Conservation (phyloP, 2,329 filamentous ascomycete genomes). For the Sporothrix dimorphospora region DNA sequence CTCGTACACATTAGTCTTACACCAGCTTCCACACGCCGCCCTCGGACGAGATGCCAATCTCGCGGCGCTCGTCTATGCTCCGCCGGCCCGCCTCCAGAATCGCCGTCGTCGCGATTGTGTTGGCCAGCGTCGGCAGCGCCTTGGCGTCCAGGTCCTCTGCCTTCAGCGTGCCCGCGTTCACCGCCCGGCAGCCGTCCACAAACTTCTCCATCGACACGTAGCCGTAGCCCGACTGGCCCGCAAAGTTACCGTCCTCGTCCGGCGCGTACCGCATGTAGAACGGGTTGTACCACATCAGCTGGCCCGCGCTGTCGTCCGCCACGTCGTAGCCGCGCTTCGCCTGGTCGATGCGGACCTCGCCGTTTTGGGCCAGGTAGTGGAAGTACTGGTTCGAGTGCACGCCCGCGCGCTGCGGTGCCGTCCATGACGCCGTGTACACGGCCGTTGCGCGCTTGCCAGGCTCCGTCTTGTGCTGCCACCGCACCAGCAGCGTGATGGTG, state of each 20-base stretch:
- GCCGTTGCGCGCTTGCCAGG: constrained; percentile 75
- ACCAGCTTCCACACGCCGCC: constrained; percentile 69
- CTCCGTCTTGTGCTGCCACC: constrained; percentile 77
- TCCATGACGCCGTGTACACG: constrained; percentile 94
- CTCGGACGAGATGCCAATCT: constrained; percentile 72
- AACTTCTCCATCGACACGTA: constrained; percentile 97
- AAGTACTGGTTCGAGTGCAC: constrained; percentile 98
- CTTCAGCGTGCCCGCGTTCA: constrained; percentile 74
- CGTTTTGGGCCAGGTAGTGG: constrained; percentile 84
- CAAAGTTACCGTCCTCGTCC: constrained; percentile 93
- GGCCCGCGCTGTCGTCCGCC: constrained; percentile 73
- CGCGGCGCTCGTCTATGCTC: constrained; percentile 80
- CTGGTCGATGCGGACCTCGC: constrained; percentile 89
- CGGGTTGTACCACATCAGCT: constrained; percentile 86
- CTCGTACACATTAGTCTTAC: constrained; percentile 37
- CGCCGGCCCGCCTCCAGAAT: constrained; percentile 85
- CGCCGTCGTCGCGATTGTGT: constrained; percentile 89
- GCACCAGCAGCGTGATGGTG: constrained; percentile 87
- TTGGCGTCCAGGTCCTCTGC: constrained; percentile 78
- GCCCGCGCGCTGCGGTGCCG: constrained; percentile 85
- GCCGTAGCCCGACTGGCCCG: constrained; percentile 86
- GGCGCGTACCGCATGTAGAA: constrained; percentile 96
- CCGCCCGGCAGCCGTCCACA: constrained; percentile 77
- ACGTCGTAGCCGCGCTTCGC: constrained; percentile 91
- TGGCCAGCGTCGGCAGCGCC: constrained; percentile 80